Conservation (phyloP, 2,329 filamentous ascomycete species). For the Aspergillus ruber region DNA sequence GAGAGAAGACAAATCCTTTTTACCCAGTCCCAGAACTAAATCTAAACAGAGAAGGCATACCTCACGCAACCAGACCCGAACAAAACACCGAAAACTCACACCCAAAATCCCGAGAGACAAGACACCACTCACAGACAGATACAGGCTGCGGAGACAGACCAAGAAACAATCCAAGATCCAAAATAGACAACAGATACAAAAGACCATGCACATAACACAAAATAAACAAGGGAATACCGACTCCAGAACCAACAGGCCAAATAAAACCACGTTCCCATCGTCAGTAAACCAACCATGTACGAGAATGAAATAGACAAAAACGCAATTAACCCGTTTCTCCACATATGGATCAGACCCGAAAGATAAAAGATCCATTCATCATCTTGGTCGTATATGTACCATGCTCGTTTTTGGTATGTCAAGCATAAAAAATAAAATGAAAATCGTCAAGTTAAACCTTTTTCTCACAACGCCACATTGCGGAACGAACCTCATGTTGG, state of each 20-base stretch:
- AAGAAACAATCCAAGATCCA: not conserved
- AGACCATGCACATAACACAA: constrained; percentile 8
- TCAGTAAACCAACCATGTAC: constrained; percentile 24
- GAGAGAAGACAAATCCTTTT: not conserved
- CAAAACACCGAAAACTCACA: not conserved
- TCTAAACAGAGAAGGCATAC: too few species aligned
- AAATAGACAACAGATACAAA: constrained; percentile 4
- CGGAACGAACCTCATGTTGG: constrained; percentile 14
- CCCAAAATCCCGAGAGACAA: not conserved
- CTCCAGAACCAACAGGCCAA: constrained; percentile 26
- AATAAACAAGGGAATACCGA: constrained; percentile 19
- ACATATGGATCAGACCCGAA: constrained; percentile 15
- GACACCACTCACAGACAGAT: not conserved
- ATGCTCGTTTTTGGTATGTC: constrained; percentile 21
- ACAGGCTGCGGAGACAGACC: not conserved
- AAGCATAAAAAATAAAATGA: constrained; percentile 12
- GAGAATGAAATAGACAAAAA: constrained; percentile 2
- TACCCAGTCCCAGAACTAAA: not conserved
- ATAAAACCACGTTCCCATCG: constrained; percentile 16
- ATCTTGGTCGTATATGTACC: constrained; percentile 26
- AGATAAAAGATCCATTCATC: constrained; percentile 15
- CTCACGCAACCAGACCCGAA: not conserved
- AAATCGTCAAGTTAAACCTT: constrained; percentile 3
- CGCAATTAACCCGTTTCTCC: constrained; percentile 14
- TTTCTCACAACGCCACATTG: constrained; percentile 23